Evolutionary conservation across 345 rosid species (phyloP).

Genomic region (Odontarrhena argentea): DNA sequence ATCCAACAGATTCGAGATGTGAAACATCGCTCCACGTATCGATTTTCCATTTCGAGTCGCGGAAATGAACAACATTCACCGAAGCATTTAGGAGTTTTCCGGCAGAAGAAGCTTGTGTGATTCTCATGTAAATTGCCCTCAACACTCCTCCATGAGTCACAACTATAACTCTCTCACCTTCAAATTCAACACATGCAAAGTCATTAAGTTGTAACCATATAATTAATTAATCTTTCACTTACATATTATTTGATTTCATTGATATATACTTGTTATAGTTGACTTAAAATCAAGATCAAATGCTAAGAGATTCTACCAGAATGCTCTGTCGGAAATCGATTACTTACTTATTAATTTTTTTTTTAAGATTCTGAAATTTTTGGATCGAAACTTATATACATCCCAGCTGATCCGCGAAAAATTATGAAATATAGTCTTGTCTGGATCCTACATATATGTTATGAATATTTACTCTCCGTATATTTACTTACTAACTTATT

Average conservation of each 20-base stretch:
- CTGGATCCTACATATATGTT: too few species aligned
- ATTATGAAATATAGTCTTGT: too few species aligned
- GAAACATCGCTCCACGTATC: constrained; percentile 44
- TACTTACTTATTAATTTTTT: too few species aligned
- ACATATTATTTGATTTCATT: not conserved
- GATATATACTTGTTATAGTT: too few species aligned
- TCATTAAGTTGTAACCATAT: not conserved
- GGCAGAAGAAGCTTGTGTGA: constrained; percentile 39
- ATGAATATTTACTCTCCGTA: too few species aligned
- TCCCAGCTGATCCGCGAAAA: too few species aligned
- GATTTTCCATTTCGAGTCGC: constrained; percentile 31
- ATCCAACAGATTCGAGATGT: constrained; percentile 40
- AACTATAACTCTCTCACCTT: constrained; percentile 41
- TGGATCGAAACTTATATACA: too few species aligned
- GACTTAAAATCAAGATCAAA: too few species aligned
- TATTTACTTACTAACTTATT: too few species aligned
- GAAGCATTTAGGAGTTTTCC: constrained; percentile 43
- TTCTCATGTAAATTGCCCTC: constrained; percentile 41
- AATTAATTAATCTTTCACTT: not conserved
- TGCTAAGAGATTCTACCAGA: too few species aligned
- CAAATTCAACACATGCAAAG: constrained; percentile 12
- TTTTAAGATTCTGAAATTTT: too few species aligned
- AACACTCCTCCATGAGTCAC: constrained; percentile 48
- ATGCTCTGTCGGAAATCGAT: too few species aligned
- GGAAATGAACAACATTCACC: constrained; percentile 39